A percentile compares a stretch with the other conserved stretches of the same genome.
Conservation (phyloP, 2,329 filamentous ascomycete genomes). For the Fusarium sublunatum region DNA sequence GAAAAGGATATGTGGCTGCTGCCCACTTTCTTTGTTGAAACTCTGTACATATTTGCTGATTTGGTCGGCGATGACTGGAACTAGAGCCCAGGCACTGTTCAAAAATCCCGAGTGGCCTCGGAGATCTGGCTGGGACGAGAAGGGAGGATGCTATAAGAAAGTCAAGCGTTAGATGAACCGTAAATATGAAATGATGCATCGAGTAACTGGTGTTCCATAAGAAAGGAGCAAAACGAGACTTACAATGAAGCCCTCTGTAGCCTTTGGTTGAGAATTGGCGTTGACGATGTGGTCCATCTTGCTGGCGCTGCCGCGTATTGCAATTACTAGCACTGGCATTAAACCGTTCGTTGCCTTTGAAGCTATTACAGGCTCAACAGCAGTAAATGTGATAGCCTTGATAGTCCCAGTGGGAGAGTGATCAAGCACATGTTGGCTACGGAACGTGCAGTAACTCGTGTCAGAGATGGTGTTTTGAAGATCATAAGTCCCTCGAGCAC, state of each 20-base stretch:
- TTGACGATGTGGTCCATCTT: conserved; percentile 44
- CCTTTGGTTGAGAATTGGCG: conserved; percentile 23
- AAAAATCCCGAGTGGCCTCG: conserved; percentile 39
- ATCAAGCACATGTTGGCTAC: conserved; percentile 14
- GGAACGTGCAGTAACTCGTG: conserved; percentile 22
- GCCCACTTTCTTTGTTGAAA: not conserved
- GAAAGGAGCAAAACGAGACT: not conserved
- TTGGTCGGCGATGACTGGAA: conserved; percentile 9
- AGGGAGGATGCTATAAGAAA: conserved; percentile 5
- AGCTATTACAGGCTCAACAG: conserved; percentile 6
- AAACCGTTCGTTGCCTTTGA: not conserved
- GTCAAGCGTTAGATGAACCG: not conserved
- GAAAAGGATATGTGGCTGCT: conserved; percentile 34
- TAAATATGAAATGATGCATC: not conserved
- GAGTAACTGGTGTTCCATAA: not conserved
- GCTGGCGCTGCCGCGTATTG: conserved; percentile 37
- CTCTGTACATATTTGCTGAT: conserved; percentile 11
- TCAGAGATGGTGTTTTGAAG: conserved; percentile 13
- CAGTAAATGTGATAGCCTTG: conserved; percentile 33
- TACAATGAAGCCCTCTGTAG: conserved; percentile 31
- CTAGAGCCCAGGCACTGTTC: conserved; percentile 29
- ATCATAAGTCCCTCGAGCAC: conserved; percentile 31
- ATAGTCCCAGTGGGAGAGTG: conserved; percentile 29
- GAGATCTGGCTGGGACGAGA: conserved; percentile 1
- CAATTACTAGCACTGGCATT: conserved; percentile 34